A percentile compares a stretch with the other conserved stretches of the same genome.
These are phyloP conservation scores for Silene conica DNA, from an alignment of 148 eudicot species.

Conservation along the genomic window DNA sequence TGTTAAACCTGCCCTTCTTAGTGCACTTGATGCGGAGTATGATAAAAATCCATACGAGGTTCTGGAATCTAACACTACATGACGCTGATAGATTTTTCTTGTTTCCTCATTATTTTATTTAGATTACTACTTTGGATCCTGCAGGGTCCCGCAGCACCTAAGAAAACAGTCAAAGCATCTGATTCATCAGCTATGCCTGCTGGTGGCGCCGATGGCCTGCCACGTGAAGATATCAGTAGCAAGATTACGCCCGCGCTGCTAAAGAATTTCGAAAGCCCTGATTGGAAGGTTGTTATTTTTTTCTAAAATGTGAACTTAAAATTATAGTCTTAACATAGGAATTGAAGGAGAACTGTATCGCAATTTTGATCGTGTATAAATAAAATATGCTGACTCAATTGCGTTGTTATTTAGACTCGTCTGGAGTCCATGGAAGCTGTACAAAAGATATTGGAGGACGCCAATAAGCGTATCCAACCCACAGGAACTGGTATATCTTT, in stretches of 20 bases:
- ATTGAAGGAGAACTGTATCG: not conserved
- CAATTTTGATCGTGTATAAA: not conserved
- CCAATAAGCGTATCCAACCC: conserved; percentile 91
- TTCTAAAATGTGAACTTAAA: too few relatives aligned
- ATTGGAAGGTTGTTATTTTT: conserved; percentile 75
- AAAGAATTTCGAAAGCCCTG: conserved; percentile 92
- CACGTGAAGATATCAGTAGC: conserved; percentile 97
- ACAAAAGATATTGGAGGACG: conserved; percentile 86
- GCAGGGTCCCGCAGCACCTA: conserved; percentile 85
- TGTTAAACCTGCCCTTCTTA: conserved; percentile 98
- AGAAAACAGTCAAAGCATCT: conserved; percentile 66
- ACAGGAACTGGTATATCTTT: conserved; percentile 67
- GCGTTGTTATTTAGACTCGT: conserved; percentile 50
- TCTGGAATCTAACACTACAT: not conserved
- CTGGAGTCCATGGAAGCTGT: conserved; percentile 94
- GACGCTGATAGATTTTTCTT: not conserved
- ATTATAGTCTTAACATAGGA: too few relatives aligned
- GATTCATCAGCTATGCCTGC: conserved; percentile 53
- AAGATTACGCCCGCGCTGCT: conserved; percentile 77
- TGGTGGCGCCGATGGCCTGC: conserved; percentile 88
- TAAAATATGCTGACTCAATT: not conserved
- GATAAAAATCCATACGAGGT: conserved; percentile 99
- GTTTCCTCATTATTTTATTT: not conserved
- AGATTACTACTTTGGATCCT: not conserved
- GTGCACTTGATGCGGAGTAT: conserved; percentile 96